Conservation (phyloP, 345 rosid species). For the Abelmoschus esculentus region DNA sequence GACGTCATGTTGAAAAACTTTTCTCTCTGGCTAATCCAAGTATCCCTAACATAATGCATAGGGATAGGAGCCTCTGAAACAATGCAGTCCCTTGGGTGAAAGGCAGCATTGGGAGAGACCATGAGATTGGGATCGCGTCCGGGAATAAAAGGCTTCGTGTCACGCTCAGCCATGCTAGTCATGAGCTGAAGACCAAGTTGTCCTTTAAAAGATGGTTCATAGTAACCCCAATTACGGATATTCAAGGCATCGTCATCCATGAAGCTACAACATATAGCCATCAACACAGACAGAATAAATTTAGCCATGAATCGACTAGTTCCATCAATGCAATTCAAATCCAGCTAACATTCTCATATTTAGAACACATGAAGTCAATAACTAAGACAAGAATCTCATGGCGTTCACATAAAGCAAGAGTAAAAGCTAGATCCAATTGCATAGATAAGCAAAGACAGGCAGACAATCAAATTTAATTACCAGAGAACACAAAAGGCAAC, state of each 20-base stretch:
- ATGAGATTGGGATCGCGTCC: conserved; percentile 63
- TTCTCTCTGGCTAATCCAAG: conserved; percentile 72
- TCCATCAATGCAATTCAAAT: background rate
- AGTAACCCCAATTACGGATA: conserved; percentile 81
- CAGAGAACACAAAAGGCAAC: background rate
- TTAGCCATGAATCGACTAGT: background rate
- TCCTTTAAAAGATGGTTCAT: conserved; percentile 64
- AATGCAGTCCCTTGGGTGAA: conserved; percentile 52
- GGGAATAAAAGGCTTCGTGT: conserved; percentile 56
- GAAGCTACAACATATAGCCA: conserved; percentile 35
- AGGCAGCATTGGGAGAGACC: conserved; percentile 40
- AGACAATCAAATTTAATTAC: background rate
- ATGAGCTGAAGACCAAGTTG: conserved; percentile 67
- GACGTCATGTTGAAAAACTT: conserved; percentile 55
- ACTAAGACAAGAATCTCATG: background rate
- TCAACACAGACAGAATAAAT: background rate
- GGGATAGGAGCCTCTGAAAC: conserved; percentile 52
- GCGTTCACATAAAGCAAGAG: background rate
- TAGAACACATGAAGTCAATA: background rate
- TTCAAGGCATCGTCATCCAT: conserved; percentile 76
- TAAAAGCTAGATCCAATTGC: conserved; percentile 11
- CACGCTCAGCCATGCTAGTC: conserved; percentile 61
- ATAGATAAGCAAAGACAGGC: background rate
- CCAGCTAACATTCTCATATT: background rate
- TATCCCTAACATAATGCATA: conserved; percentile 53